A percentile compares a stretch with the other conserved stretches of the same genome.
Conservation (phyloP, 176 grass and related monocot genomes). For the Carex littledalei region DNA sequence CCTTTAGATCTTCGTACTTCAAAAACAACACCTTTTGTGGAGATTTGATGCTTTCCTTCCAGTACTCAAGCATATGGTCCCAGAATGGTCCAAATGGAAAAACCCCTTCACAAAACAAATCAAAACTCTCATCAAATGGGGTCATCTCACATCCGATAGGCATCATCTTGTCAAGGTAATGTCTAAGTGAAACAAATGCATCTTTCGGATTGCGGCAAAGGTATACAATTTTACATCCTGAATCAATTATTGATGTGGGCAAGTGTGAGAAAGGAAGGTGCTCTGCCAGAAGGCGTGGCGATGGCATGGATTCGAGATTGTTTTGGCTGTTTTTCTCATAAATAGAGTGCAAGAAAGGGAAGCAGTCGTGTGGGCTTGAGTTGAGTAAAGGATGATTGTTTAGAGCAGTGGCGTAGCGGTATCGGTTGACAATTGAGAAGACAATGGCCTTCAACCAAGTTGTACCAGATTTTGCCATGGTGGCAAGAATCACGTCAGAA, state of each 20-base stretch:
- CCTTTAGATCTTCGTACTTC: constrained; percentile 38
- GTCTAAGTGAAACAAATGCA: constrained; percentile 35
- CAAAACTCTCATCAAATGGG: constrained; percentile 8
- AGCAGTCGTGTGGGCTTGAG: constrained; percentile 34
- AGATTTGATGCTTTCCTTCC: constrained; percentile 28
- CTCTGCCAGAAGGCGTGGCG: constrained; percentile 34
- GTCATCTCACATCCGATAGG: neutral
- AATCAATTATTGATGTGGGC: constrained; percentile 1
- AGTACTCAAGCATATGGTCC: constrained; percentile 39
- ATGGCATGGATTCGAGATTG: constrained; percentile 20
- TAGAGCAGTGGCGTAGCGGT: neutral
- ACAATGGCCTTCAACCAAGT: constrained; percentile 59
- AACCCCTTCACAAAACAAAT: constrained; percentile 28
- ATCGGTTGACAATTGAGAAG: constrained; percentile 29
- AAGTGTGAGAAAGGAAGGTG: constrained; percentile 34
- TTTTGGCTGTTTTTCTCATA: neutral
- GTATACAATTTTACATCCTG: constrained; percentile 38
- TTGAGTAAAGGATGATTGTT: constrained; percentile 34
- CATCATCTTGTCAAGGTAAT: constrained; percentile 18
- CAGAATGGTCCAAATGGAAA: constrained; percentile 30
- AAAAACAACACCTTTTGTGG: constrained; percentile 38
- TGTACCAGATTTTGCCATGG: constrained; percentile 40
- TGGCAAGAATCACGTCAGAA: constrained; percentile 44
- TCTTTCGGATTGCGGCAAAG: constrained; percentile 55
- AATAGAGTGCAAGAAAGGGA: constrained; percentile 27